Base-by-base conservation (phyloP, 192 early-diverging fungal species). In the Coemansia sp. region DNA sequence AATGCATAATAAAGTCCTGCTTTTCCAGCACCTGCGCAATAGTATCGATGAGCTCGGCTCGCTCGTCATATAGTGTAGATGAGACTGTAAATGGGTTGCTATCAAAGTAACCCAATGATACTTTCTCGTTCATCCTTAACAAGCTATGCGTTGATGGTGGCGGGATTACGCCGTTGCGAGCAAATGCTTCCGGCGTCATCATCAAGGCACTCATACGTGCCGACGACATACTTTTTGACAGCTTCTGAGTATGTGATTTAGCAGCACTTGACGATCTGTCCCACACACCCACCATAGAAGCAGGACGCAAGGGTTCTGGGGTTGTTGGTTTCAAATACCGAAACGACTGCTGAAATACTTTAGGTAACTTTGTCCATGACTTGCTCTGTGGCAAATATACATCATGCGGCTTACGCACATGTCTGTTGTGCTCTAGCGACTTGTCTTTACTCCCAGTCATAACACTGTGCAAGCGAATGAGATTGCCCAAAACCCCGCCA, bases 1-100 rank as follows among this genome's bases (percentile, higher is more conserved):
- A 48, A 39, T 82, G 81, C 16, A 81, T 68, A 9, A 87, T 54
- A 56, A 82, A 83, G 18, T 83, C 81, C 40, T 87, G 86, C 21
- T 83, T 80, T 30, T 83, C 74, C 1, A 87, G 52, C 26, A 87
- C 86, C 39, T 81, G 72, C 3, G 84, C 84, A 43, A 87, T 80
- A 18, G 80, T 60, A 47, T 68, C 49, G 6, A 68, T 43, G 9
- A 68, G 45, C 35, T 68, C 65, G 1, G 53, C 38, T 2, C 59
- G 52, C 33, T 60, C 57, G 37, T 60, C 49, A 13, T 46, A n/a
- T 3, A 6, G 8, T 10, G 21, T 36, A 19, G 55, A 16, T 9
- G 43, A 43, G 12, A 33, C 35, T 7, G 42, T 45, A 7, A 33
- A 28, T 37, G 30, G 16, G n/a, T 3, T 51, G 18, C 33, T 18